phyloP scores from a whole-genome alignment of 2,329 filamentous ascomycete species.

The Ophiognomonia clavigignenti-juglandacearum region DNA sequence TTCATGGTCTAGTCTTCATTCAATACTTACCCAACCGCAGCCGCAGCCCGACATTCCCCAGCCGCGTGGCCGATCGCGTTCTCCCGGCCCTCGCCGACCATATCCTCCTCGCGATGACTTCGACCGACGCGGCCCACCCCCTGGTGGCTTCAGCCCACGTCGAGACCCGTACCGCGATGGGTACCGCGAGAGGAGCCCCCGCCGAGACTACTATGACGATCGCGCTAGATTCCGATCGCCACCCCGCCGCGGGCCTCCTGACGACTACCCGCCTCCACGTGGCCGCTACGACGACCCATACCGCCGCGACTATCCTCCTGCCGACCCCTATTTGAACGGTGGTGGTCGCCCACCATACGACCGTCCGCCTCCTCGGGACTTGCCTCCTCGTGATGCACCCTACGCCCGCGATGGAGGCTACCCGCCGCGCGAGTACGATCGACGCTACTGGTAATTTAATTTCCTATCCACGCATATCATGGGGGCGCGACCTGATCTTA shows the following conservation, averaged over 20 bases:
- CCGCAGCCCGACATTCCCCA: slow-evolving; percentile 74
- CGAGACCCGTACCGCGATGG: slow-evolving; percentile 61
- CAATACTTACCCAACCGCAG: slow-evolving; percentile 36
- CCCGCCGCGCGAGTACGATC: slow-evolving; percentile 39
- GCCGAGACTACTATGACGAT: slow-evolving; percentile 84
- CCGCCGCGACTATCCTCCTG: slow-evolving; percentile 61
- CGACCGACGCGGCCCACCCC: slow-evolving; percentile 71
- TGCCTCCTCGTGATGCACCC: slow-evolving; percentile 44
- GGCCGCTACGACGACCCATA: slow-evolving; percentile 75
- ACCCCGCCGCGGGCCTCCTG: slow-evolving; percentile 66
- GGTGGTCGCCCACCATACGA: slow-evolving; percentile 48
- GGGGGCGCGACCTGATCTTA: slow-evolving; percentile 18
- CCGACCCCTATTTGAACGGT: slow-evolving; percentile 54
- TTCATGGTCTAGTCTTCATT: slow-evolving; percentile 15
- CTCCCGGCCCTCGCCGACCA: slow-evolving; percentile 60
- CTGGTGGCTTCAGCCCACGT: slow-evolving; percentile 79
- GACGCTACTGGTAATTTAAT: slow-evolving; percentile 42
- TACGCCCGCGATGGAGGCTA: slow-evolving; percentile 46
- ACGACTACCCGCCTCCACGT: slow-evolving; percentile 69
- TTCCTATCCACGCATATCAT: slow-evolving; percentile 15
- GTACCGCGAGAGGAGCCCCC: slow-evolving; percentile 84
- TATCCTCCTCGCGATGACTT: slow-evolving; percentile 73
- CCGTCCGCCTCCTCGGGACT: slow-evolving; percentile 44
- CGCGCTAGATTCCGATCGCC: slow-evolving; percentile 74
- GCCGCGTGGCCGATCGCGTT: slow-evolving; percentile 77